These are phyloP conservation scores for Pythium aquatile DNA, from an alignment of 352 stramenopile genomes.

Conservation along the genomic window DNA sequence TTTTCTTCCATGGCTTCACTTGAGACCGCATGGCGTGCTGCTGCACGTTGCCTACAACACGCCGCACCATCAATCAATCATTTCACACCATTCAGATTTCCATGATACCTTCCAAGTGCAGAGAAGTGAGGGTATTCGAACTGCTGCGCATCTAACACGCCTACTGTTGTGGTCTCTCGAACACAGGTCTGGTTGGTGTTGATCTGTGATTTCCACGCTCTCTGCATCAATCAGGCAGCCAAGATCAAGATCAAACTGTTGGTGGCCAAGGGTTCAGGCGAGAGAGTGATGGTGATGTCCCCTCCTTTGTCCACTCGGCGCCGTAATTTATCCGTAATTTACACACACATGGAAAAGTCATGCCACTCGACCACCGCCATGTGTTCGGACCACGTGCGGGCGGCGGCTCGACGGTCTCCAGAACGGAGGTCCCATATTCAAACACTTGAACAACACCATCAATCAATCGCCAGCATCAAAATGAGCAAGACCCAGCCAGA, in stretches of 20 bases:
- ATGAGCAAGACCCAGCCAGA: constrained; percentile 64
- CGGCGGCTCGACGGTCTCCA: constrained; percentile 1
- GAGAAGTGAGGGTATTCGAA: too few species aligned
- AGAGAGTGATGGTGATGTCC: constrained; percentile 6
- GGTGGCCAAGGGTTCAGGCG: not conserved
- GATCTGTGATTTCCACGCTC: not conserved
- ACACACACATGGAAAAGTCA: constrained; percentile 15
- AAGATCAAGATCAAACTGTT: constrained; percentile 1
- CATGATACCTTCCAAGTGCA: too few species aligned
- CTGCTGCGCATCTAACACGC: too few species aligned
- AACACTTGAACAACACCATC: not conserved
- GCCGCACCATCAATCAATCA: not conserved
- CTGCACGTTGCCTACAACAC: not conserved
- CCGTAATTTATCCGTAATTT: constrained; percentile 12
- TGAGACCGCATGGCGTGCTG: constrained; percentile 1
- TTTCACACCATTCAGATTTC: too few species aligned
- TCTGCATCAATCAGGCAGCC: not conserved
- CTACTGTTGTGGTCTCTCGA: too few species aligned
- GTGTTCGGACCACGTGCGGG: constrained; percentile 4
- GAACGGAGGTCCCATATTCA: constrained; percentile 4
- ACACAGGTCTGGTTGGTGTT: too few species aligned
- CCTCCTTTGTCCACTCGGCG: not conserved
- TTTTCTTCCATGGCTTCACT: constrained; percentile 10
- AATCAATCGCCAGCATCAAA: constrained; percentile 9
- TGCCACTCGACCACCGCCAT: constrained; percentile 15